Conservation (phyloP, 768 basidiomycete species). For the Lyophyllum decastes region DNA sequence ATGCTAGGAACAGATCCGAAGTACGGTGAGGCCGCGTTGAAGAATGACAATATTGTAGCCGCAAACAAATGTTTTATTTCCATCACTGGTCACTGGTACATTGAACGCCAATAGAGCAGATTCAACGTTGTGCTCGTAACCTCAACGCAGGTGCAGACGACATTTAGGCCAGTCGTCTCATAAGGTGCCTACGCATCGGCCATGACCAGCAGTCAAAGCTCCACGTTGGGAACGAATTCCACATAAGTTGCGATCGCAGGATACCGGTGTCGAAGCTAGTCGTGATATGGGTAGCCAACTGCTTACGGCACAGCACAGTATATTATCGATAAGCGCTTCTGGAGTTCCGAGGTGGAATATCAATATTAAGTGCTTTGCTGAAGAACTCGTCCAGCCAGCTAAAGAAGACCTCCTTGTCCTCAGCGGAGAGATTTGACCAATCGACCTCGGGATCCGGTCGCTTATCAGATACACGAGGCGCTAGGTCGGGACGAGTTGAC, state of each 20-base stretch:
- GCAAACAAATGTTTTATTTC: neutral
- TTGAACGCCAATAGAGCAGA: neutral
- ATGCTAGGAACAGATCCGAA: neutral
- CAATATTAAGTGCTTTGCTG: slow-evolving; percentile 39
- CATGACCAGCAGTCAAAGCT: neutral
- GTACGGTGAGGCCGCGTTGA: neutral
- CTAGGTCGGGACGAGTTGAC: slow-evolving; percentile 30
- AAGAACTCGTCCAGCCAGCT: slow-evolving; percentile 85
- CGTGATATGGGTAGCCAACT: neutral
- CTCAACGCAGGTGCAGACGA: no score
- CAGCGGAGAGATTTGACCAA: slow-evolving; percentile 65
- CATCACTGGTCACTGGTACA: neutral
- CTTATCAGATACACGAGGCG: slow-evolving; percentile 8
- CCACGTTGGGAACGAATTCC: neutral
- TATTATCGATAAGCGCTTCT: neutral
- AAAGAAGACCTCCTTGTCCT: slow-evolving; percentile 77
- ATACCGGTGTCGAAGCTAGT: neutral
- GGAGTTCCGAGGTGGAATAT: slow-evolving; percentile 17
- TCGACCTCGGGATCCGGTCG: slow-evolving; percentile 42
- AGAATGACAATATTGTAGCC: neutral
- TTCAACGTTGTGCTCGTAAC: neutral
- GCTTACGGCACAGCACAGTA: neutral
- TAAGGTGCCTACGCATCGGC: neutral
- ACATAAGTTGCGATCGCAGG: neutral
- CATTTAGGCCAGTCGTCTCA: no score